phyloP scores from a whole-genome alignment of 495 filamentous ascomycete genomes.

The Penicillium silybi region DNA sequence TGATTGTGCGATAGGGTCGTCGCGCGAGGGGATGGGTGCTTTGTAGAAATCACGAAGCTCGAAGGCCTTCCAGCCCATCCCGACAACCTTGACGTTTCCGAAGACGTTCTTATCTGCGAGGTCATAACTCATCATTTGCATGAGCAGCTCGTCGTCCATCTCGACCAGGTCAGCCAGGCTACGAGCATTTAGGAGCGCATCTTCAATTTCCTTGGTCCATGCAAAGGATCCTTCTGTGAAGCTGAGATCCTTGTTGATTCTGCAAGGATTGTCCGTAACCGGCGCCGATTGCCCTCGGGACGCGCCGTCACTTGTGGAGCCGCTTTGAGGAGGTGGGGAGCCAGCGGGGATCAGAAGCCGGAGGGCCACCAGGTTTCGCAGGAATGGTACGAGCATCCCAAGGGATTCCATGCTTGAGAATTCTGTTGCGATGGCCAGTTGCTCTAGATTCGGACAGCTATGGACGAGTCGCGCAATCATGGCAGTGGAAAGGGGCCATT shows the following conservation, averaged over 20 bases:
- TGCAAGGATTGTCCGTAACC: background rate
- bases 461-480: constrained; percentile 50
- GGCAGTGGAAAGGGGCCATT: constrained; percentile 49
- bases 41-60: constrained; percentile 37
- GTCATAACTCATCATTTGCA: constrained; percentile 28
- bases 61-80: constrained; percentile 40
- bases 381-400: constrained; percentile 44
- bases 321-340: constrained; percentile 8
- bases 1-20: constrained; percentile 11
- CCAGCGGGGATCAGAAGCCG: constrained; percentile 41
- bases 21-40: constrained; percentile 4
- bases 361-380: constrained; percentile 41
- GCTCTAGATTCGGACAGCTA: constrained; percentile 55
- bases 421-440: constrained; percentile 50
- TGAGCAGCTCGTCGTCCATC: constrained; percentile 33
- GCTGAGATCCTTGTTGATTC: background rate
- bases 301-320: background rate
- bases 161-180: constrained; percentile 35
- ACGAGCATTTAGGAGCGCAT: constrained; percentile 17
- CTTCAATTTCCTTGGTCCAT: constrained; percentile 1
- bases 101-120: constrained; percentile 35
- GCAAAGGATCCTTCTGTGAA: background rate
- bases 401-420: constrained; percentile 40
- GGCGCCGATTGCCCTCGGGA: background rate
- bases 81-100: constrained; percentile 33